A percentile compares a stretch with the other conserved stretches of the same genome.
Conservation (phyloP, 78 protist species). For the slime mould (Dictyostelium discoideum) region DNA sequence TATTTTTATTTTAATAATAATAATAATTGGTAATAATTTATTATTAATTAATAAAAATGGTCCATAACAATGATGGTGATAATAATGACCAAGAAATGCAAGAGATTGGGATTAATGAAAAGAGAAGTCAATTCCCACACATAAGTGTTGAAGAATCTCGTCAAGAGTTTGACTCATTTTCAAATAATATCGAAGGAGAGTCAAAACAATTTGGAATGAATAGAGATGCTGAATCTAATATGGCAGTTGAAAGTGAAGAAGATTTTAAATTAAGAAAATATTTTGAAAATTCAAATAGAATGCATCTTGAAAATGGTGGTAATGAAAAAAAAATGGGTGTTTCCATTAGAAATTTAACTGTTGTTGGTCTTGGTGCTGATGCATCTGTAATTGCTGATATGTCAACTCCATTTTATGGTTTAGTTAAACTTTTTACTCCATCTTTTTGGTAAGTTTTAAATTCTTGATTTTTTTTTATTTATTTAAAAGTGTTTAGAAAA, state of each 20-base stretch:
- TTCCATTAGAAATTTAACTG: slow-evolving; percentile 28
- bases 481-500: too few species aligned
- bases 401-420: slow-evolving; percentile 13
- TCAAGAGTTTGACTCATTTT: background rate
- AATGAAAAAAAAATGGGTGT: slow-evolving; percentile 47
- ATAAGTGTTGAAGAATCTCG: background rate
- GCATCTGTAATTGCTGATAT: slow-evolving; percentile 34
- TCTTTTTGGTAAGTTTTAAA: background rate
- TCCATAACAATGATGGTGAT: background rate
- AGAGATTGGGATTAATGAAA: background rate
- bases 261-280: slow-evolving; percentile 54
- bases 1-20: background rate
- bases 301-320: slow-evolving; percentile 46
- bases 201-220: background rate
- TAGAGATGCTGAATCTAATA: slow-evolving; percentile 10
- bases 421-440: slow-evolving; percentile 12
- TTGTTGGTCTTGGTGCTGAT: slow-evolving; percentile 46
- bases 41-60: background rate
- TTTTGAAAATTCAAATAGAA: slow-evolving; percentile 51
- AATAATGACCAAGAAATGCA: background rate
- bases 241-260: slow-evolving; percentile 17
- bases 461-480: background rate
- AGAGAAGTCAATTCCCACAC: background rate
- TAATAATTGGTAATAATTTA: background rate
- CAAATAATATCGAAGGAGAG: slow-evolving; percentile 5